Evolutionary conservation across 2,329 filamentous ascomycete species (phyloP).

Genomic region (Fusarium sp.): DNA sequence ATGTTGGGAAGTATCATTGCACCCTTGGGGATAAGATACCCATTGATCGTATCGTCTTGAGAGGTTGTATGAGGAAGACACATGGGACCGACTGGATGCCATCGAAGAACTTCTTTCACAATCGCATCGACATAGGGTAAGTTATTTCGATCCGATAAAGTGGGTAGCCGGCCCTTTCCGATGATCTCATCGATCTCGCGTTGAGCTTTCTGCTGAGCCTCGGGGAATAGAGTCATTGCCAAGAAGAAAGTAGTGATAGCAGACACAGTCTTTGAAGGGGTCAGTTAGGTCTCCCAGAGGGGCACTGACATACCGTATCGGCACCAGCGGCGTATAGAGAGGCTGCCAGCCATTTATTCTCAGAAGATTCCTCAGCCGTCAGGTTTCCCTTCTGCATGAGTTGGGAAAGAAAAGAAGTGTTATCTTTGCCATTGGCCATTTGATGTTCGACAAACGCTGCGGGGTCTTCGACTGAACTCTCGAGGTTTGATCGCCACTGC

Average conservation of each 20-base stretch:
- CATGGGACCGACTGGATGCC: conserved; percentile 47
- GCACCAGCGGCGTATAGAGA: conserved; percentile 36
- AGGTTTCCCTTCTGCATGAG: background rate
- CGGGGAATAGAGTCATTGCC: conserved; percentile 18
- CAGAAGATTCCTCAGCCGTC: background rate
- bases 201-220: conserved; percentile 22
- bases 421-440: conserved; percentile 4
- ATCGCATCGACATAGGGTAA: conserved; percentile 45
- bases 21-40: conserved; percentile 37
- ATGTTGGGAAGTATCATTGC: conserved; percentile 35
- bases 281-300: rapidly evolving
- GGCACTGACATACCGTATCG: conserved; percentile 17
- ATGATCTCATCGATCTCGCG: conserved; percentile 31
- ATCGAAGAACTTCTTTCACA: conserved; percentile 45
- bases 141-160: conserved; percentile 30
- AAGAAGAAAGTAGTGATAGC: conserved; percentile 27
- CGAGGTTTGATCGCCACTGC: conserved; percentile 18
- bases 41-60: conserved; percentile 31
- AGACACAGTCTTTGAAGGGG: conserved; percentile 21
- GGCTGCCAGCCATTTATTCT: conserved; percentile 31
- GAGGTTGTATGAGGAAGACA: conserved; percentile 53
- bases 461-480: conserved; percentile 11
- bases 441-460: conserved; percentile 31
- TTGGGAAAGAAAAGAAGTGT: conserved; percentile 14
- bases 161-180: conserved; percentile 40